These are phyloP conservation scores for Dactylellina drechsleri DNA, from an alignment of 2,329 filamentous ascomycete genomes.

Conservation along the genomic window DNA sequence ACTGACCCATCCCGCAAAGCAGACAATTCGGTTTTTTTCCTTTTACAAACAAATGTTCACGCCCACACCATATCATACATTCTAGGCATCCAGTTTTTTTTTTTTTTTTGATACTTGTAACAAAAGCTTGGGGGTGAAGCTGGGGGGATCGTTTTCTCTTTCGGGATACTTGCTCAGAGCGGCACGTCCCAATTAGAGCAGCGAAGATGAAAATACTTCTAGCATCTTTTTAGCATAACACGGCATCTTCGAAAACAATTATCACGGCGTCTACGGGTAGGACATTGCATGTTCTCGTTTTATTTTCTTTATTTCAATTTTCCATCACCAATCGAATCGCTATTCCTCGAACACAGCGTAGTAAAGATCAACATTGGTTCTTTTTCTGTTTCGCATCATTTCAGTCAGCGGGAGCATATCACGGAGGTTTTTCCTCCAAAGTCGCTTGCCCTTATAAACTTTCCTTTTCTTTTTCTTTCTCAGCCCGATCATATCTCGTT, in stretches of 20 bases:
- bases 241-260: slow-evolving; percentile 29
- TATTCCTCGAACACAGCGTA: slow-evolving; percentile 14
- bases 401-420: slow-evolving; percentile 39
- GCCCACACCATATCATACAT: slow-evolving; percentile 39
- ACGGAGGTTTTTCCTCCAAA: slow-evolving; percentile 20
- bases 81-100: slow-evolving; percentile 49
- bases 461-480: slow-evolving; percentile 16
- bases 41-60: slow-evolving; percentile 19
- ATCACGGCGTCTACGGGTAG: slow-evolving; percentile 51
- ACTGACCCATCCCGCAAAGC: slow-evolving; percentile 38
- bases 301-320: slow-evolving; percentile 1
- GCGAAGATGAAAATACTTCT: slow-evolving; percentile 10
- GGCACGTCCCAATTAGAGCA: slow-evolving; percentile 39
- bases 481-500: background rate
- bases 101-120: slow-evolving; percentile 17
- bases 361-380: background rate
- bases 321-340: background rate
- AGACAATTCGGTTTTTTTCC: slow-evolving; percentile 19
- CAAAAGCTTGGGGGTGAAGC: slow-evolving; percentile 36
- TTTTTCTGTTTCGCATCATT: slow-evolving; percentile 20
- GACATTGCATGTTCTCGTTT: slow-evolving; percentile 20
- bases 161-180: slow-evolving; percentile 29
- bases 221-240: background rate
- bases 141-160: slow-evolving; percentile 23
- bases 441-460: background rate